A percentile compares a stretch with the other conserved stretches of the same genome.
phyloP scores from a whole-genome alignment of 2,329 filamentous ascomycete species.

The Pseudogymnoascus sp. region DNA sequence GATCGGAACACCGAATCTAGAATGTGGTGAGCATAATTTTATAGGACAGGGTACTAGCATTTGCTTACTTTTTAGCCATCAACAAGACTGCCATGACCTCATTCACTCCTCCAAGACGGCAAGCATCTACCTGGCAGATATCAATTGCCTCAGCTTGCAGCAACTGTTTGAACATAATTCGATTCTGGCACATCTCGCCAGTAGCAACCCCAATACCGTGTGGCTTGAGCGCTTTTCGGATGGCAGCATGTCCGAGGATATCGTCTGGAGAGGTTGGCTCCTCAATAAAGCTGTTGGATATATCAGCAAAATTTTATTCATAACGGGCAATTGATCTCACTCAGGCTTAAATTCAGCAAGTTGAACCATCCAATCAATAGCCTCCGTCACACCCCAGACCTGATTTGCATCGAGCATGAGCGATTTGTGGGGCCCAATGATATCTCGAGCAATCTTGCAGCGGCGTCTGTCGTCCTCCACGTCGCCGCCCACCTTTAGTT shows the following conservation, averaged over 20 bases:
- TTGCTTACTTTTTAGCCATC: constrained; percentile 61
- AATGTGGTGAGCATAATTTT: constrained; percentile 1
- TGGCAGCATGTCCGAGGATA: constrained; percentile 77
- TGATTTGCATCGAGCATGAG: constrained; percentile 94
- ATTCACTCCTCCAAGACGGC: constrained; percentile 82
- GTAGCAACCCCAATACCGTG: constrained; percentile 77
- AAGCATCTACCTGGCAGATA: constrained; percentile 84
- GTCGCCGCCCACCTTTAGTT: constrained; percentile 76
- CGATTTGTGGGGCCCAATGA: constrained; percentile 71
- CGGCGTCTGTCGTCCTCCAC: constrained; percentile 64
- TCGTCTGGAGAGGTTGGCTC: constrained; percentile 89
- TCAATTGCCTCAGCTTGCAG: constrained; percentile 73
- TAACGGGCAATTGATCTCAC: neutral
- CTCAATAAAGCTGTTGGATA: constrained; percentile 86
- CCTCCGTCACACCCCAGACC: constrained; percentile 63
- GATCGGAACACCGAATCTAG: constrained; percentile 53
- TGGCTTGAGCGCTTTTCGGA: constrained; percentile 70
- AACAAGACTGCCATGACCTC: constrained; percentile 86
- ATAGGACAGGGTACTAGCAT: neutral
- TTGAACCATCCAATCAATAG: constrained; percentile 45
- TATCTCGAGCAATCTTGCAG: constrained; percentile 64
- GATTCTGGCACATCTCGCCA: constrained; percentile 93
- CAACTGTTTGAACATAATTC: constrained; percentile 89
- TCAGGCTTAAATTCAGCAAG: constrained; percentile 4
- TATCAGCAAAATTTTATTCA: constrained; percentile 35